Percentiles rank a stretch among this genome's conserved stretches.
Evolutionary conservation across 768 basidiomycete genomes (phyloP).

Genomic region (Mrakia blollopis): DNA sequence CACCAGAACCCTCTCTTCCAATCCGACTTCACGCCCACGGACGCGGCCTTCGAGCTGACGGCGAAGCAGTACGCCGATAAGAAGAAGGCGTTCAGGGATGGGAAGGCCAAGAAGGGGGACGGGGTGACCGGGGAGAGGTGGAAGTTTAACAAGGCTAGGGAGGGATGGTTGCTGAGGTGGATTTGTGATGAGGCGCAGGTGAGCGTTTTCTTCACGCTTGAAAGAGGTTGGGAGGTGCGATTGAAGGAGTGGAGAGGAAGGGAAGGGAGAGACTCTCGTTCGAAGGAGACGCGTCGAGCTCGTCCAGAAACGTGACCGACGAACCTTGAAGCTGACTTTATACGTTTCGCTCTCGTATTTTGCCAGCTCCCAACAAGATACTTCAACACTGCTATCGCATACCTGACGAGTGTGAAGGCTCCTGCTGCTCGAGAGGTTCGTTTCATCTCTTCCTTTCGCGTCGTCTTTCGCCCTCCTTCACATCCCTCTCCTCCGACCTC

Average conservation of each 20-base stretch:
- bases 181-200: conserved; percentile 22
- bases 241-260: background rate
- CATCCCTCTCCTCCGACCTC: background rate
- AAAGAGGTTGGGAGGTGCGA: background rate
- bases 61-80: conserved; percentile 27
- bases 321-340: background rate
- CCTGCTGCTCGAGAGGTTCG: conserved; percentile 20
- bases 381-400: conserved; percentile 19
- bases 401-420: conserved; percentile 22
- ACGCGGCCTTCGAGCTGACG: conserved; percentile 23
- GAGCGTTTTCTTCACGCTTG: background rate
- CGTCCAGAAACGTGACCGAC: background rate
- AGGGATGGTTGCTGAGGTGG: conserved; percentile 18
- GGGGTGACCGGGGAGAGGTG: conserved; percentile 25
- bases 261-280: background rate
- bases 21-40: conserved; percentile 17
- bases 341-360: background rate
- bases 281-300: conserved; percentile 5
- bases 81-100: conserved; percentile 22
- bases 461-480: background rate
- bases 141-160: conserved; percentile 28
- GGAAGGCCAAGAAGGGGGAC: conserved; percentile 25
- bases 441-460: background rate
- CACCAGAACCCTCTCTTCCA: conserved; percentile 23
- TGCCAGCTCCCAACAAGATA: conserved; percentile 13